Evolutionary conservation across 352 stramenopile species (phyloP), one percentile per base, ranked within the genome.

Genomic region (Lagenidium giganteum): DNA sequence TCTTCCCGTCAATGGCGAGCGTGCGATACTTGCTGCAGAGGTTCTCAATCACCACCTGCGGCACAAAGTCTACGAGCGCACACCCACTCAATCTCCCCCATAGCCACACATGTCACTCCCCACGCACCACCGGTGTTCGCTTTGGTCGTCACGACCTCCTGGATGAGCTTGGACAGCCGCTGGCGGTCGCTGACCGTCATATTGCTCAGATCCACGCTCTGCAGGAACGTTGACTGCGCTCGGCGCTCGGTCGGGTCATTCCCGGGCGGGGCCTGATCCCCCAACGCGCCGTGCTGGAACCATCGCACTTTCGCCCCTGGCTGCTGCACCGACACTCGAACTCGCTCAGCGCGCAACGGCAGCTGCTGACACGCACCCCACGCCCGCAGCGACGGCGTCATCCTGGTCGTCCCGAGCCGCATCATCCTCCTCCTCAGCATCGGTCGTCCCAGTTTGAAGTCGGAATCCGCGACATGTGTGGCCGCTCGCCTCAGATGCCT

Each of bases 1-100:
- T 82, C 65, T 93, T 93, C 35, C 77, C 71, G 18, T 87, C 80
- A 11, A 89, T 83, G 42, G 89, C 46, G 39, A 87, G 72, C 37
- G 48, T 58, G 21, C 61, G 53, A 42, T 83, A 93, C 54, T 76
- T 74, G 33, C 39, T 57, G 44, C 77, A 90, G 5, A 90, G 51
- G 44, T 68, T 80, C 22, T 67, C 61, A 37, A 90, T 83, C 31
- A 90, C 61, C 18, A 89, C 60, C 24, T 71, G 70, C 12, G 80
- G 80, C 38, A 93, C 75, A 62, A 93, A 90, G 46, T 93, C 80
- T 91, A 54, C 13, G n/a, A 47, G 5, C 16, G 8, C 8, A 16
- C 31, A 29, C 24, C 20, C 25, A 37, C 28, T 13, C 28, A 44
- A 7, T 8, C 34, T 27, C 52, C 36, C 18, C 8, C 20, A 36